Base-by-base conservation (phyloP, 2,329 filamentous ascomycete genomes). In the Cercospora zeae-maydis region DNA sequence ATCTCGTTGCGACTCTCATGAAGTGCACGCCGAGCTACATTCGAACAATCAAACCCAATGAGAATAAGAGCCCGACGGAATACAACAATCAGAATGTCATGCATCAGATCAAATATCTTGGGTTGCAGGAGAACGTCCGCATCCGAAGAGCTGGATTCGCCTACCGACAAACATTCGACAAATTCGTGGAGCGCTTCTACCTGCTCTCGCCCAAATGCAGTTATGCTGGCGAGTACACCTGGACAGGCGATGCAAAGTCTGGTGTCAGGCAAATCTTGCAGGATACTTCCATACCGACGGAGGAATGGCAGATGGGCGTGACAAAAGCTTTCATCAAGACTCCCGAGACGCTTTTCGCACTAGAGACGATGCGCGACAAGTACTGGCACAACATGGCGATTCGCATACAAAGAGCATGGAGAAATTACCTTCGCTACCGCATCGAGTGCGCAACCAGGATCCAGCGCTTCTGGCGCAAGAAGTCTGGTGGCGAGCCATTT, bases 301-400 rank as follows among this genome's bases (percentile, higher is more conserved):
- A 98, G 72, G 95, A 99, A 75, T 98, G 92, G 83, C 95, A 99
- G 78, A 90, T 99, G 84, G 95, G 95, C 79, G 90, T 95, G 4
- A 93, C 91, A 0, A 99, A 98, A 78, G 93, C 92, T 3, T 99
- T 99, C 73, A 96, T 99, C 81, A 98, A 99, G 78, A 93, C 95
- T 0, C 95, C 95, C 0, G 95, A 99, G 78, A 99, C 95, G 0
- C 81, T 99, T 1, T 99, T 99, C 74, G 95, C 95, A 2, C 82
- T 99, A 10, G 95, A 99, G 77, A 93, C 96, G 62, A 98, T 99
- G 93, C 87, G 95, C 74, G 95, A 99, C 75, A 85, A 91, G 61
- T 99, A 98, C 78, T 98, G 93, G 93, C 93, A 98, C 78, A 99
- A 98, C 79, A 98, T 99, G 95, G 95, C 95, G 3, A 96, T 93